Conservation (phyloP, 208 protist genomes). For the Acanthamoeba castellanii region DNA sequence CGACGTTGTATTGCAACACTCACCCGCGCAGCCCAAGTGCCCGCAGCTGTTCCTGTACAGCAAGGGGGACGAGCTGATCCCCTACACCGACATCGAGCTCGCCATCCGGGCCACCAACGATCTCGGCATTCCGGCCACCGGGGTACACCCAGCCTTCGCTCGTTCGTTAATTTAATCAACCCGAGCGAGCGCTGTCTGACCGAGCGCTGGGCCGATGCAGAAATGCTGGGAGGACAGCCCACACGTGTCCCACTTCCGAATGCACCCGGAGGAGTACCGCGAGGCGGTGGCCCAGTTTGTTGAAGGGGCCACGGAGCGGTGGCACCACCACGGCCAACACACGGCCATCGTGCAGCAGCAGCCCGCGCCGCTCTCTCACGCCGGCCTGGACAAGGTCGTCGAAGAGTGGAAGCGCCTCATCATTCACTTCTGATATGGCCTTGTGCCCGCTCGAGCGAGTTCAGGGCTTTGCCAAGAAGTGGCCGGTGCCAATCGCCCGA, state of each 20-base stretch:
- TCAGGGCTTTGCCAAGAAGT: not conserved
- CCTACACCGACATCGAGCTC: slow-evolving; percentile 33
- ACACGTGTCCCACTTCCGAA: slow-evolving; percentile 11
- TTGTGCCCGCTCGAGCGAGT: not conserved
- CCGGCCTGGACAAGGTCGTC: not conserved
- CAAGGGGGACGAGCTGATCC: slow-evolving; percentile 38
- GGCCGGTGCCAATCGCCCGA: not conserved
- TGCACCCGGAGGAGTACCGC: slow-evolving; percentile 19
- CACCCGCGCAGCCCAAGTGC: not conserved
- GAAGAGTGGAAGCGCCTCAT: slow-evolving; percentile 26
- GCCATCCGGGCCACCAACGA: not conserved
- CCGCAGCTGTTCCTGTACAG: slow-evolving; percentile 57
- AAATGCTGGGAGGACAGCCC: slow-evolving; percentile 44
- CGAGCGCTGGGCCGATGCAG: not conserved
- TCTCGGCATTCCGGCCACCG: not conserved
- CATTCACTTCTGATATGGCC: not conserved
- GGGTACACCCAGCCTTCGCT: not conserved
- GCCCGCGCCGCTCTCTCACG: not conserved
- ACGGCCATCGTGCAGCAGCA: slow-evolving; percentile 46
- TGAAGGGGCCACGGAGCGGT: not conserved
- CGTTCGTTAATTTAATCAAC: not conserved
- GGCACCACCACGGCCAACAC: not conserved
- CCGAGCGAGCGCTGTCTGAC: not conserved
- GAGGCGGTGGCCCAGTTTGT: not conserved
- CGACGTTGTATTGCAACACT: not conserved